Percentiles rank a stretch among this genome's conserved stretches.
phyloP scores from a whole-genome alignment of 2,329 filamentous ascomycete genomes.

The Fusarium mangiferae region DNA sequence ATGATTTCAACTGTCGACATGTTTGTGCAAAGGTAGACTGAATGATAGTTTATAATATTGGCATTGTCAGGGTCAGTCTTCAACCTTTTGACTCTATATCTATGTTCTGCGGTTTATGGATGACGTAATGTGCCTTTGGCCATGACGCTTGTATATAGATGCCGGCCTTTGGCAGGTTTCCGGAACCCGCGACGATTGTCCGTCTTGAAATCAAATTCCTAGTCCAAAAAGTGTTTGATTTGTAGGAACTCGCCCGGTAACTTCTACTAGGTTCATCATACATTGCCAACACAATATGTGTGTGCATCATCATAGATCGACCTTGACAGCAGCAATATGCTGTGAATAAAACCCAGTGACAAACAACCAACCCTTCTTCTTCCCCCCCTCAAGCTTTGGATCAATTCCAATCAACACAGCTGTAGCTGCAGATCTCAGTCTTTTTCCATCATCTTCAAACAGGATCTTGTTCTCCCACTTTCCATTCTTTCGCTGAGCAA shows the following conservation, averaged over 20 bases:
- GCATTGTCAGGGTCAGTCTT: neutral
- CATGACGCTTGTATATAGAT: neutral
- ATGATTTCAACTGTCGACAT: neutral
- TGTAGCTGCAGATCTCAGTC: constrained; percentile 60
- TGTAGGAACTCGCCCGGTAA: fast-evolving
- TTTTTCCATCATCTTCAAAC: constrained; percentile 66
- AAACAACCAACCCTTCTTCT: constrained; percentile 66
- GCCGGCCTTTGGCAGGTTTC: neutral
- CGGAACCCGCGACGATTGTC: neutral
- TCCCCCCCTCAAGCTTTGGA: constrained; percentile 54
- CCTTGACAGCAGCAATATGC: constrained; percentile 61
- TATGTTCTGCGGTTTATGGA: neutral
- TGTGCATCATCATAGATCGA: constrained; percentile 52
- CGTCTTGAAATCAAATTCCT: neutral
- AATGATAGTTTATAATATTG: fast-evolving
- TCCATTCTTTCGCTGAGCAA: constrained; percentile 26
- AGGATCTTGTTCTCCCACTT: constrained; percentile 59
- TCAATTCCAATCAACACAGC: constrained; percentile 65
- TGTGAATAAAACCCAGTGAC: constrained; percentile 65
- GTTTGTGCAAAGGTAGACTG: neutral
- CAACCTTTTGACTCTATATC: neutral
- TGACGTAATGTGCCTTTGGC: neutral
- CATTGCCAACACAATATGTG: neutral
- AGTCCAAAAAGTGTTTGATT: fast-evolving
- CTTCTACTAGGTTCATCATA: fast-evolving